Evolutionary conservation across 148 eudicot genomes (phyloP).

Genomic region (Suaeda aralocaspica): DNA sequence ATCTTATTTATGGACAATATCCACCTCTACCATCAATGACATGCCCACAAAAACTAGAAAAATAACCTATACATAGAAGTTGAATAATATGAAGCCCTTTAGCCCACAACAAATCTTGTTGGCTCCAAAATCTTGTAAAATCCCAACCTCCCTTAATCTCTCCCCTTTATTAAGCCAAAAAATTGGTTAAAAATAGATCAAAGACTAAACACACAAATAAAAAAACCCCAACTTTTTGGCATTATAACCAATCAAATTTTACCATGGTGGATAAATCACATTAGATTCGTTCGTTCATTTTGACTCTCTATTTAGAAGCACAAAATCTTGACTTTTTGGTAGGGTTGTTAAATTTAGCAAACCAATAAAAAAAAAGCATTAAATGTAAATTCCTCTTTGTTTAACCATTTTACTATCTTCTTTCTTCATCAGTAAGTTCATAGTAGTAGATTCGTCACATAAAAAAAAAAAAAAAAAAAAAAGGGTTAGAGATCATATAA

Average conservation of each 20-base stretch:
- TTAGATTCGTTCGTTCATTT: constrained; percentile 4
- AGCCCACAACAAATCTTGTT: constrained; percentile 5
- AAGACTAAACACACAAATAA: no score
- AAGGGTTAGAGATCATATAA: neutral
- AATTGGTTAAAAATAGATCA: constrained; percentile 10
- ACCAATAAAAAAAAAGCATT: constrained; percentile 14
- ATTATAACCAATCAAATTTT: constrained; percentile 23
- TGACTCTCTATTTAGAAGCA: neutral
- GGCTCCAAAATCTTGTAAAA: neutral
- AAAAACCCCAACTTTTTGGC: constrained; percentile 33
- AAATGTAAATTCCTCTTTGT: neutral
- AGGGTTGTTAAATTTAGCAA: constrained; percentile 21
- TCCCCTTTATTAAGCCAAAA: constrained; percentile 5
- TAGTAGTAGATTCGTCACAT: constrained; percentile 3
- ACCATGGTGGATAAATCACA: constrained; percentile 6
- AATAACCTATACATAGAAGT: constrained; percentile 4
- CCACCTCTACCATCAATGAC: neutral
- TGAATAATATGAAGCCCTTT: neutral
- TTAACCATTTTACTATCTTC: neutral
- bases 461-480: no score
- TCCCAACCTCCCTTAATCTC: neutral
- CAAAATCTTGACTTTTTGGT: constrained; percentile 11
- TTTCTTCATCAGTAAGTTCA: no score
- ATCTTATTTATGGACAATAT: neutral
- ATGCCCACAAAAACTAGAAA: neutral